Conservation (phyloP, 2,329 filamentous ascomycete genomes). For the Endocalyx cinctus region DNA sequence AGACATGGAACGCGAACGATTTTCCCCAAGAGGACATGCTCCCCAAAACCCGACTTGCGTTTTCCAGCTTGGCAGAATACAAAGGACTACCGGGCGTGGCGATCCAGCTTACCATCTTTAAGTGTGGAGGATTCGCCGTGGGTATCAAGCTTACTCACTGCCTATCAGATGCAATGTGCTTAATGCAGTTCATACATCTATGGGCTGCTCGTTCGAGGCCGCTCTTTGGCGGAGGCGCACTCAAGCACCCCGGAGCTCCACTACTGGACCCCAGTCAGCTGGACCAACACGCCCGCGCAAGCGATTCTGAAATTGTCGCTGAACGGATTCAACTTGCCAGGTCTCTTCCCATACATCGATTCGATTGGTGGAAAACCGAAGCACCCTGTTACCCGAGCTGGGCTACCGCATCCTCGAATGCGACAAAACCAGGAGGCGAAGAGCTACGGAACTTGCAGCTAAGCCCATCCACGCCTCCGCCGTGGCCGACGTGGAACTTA, state of each 20-base stretch:
- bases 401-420: conserved; percentile 18
- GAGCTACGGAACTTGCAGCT: conserved; percentile 12
- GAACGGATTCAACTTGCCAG: too few relatives aligned
- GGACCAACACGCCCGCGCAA: conserved; percentile 31
- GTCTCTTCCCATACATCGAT: conserved; percentile 39
- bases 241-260: conserved; percentile 9
- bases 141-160: conserved; percentile 38
- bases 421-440: conserved; percentile 20
- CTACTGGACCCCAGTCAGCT: conserved; percentile 37
- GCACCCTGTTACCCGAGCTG: conserved; percentile 26
- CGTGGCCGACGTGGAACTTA: conserved; percentile 39
- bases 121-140: conserved; percentile 36
- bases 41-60: conserved; percentile 27
- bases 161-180: conserved; percentile 38
- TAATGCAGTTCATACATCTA: conserved; percentile 37
- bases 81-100: conserved; percentile 26
- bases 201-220: conserved; percentile 30
- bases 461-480: conserved; percentile 29
- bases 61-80: conserved; percentile 24
- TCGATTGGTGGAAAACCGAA: conserved; percentile 39
- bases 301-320: conserved; percentile 18
- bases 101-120: conserved; percentile 36
- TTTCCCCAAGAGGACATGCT: conserved; percentile 31
- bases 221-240: background rate
- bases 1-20: conserved; percentile 29